These are phyloP conservation scores for Lactifluus echinatus DNA, from an alignment of 768 basidiomycete genomes.

Conservation along the genomic window DNA sequence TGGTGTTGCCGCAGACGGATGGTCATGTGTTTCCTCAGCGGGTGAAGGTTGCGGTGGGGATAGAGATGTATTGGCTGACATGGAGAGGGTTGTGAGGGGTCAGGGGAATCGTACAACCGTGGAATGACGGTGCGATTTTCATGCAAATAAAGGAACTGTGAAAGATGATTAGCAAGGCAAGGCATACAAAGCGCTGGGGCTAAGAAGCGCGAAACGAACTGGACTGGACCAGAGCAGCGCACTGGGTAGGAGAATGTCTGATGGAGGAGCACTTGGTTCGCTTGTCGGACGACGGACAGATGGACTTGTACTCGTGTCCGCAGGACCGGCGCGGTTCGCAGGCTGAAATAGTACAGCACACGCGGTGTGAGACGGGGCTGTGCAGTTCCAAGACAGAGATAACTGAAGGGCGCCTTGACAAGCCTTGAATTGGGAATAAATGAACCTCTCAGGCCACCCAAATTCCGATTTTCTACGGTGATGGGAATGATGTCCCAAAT, in stretches of 20 bases:
- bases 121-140: not conserved
- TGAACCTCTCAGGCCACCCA: not conserved
- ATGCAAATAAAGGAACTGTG: not conserved
- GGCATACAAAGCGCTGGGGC: not conserved
- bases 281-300: not conserved
- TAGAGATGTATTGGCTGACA: not conserved
- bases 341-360: not conserved
- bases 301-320: not conserved
- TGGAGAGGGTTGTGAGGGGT: not conserved
- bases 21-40: not conserved
- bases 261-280: not conserved
- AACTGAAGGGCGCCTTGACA: not conserved
- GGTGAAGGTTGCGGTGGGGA: not conserved
- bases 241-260: not conserved
- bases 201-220: not conserved
- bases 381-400: not conserved
- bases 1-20: not conserved
- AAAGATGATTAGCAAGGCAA: not conserved
- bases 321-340: not conserved
- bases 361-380: not conserved
- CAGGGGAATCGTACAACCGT: not conserved
- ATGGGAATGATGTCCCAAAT: not conserved
- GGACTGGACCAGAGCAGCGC: not conserved
- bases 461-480: not conserved
- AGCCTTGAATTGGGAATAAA: not conserved